phyloP scores from a whole-genome alignment of 2,329 filamentous ascomycete genomes.

The Curvularia spicifera region DNA sequence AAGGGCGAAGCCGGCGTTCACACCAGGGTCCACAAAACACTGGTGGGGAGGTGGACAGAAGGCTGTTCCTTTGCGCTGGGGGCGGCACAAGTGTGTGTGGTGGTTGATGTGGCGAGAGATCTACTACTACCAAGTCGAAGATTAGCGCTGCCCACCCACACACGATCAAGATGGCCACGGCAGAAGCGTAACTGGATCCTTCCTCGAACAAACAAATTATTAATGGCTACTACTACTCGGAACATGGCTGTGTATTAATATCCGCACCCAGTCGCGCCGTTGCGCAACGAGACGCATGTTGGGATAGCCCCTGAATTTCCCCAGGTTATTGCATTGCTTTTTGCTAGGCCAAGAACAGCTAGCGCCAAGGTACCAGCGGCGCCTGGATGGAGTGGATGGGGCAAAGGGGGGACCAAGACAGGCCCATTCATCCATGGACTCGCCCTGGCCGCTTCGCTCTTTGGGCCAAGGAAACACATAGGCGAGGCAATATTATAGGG shows the following conservation, averaged over 20 bases:
- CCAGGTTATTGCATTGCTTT: slow-evolving; percentile 43
- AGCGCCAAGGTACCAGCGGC: slow-evolving; percentile 19
- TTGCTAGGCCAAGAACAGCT: slow-evolving; percentile 26
- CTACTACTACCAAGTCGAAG: neutral
- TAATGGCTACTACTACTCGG: too few relatives aligned
- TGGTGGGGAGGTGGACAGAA: neutral
- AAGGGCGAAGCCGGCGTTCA: neutral
- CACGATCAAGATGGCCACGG: neutral
- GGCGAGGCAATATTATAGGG: slow-evolving; percentile 31
- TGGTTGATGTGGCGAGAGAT: neutral
- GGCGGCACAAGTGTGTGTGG: neutral
- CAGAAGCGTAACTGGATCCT: neutral
- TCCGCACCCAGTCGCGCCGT: neutral
- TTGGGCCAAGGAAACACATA: slow-evolving; percentile 19
- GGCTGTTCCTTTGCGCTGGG: neutral
- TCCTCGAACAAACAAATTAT: neutral
- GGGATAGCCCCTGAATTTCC: slow-evolving; percentile 46
- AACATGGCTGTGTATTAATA: slow-evolving; percentile 1
- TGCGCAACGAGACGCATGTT: slow-evolving; percentile 6
- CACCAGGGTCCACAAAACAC: neutral
- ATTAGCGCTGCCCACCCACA: neutral
- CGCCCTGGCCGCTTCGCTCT: slow-evolving; percentile 16
- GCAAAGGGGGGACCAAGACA: slow-evolving; percentile 4
- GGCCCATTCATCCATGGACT: neutral
- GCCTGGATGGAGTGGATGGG: slow-evolving; percentile 24